A percentile compares a stretch with the other conserved stretches of the same genome.
phyloP scores from a whole-genome alignment of 2,329 filamentous ascomycete species.

The Furcasterigmium furcatum region DNA sequence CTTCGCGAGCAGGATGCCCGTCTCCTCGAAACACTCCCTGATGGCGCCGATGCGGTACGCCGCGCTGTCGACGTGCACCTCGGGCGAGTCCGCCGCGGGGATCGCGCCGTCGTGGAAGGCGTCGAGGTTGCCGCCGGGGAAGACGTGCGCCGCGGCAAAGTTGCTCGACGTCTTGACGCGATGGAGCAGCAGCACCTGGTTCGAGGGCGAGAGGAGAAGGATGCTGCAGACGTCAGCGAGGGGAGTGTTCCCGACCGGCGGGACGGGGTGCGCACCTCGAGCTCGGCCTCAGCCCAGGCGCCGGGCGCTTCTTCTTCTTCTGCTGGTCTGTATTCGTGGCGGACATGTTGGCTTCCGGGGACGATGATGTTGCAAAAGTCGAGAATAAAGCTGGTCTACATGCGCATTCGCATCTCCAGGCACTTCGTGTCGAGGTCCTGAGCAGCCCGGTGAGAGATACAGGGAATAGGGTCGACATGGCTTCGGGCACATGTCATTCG shows the following conservation, averaged over 20 bases:
- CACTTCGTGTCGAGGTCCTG: no score
- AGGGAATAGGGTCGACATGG: no score
- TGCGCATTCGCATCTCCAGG: no score
- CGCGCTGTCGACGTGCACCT: conserved; percentile 65
- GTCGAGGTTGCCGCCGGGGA: conserved; percentile 86
- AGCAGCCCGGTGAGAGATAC: no score
- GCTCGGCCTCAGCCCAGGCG: conserved; percentile 56
- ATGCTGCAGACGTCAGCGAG: conserved; percentile 36
- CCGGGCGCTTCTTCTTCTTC: conserved; percentile 18
- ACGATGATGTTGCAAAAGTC: neutral
- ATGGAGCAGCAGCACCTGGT: conserved; percentile 85
- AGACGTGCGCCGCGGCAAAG: conserved; percentile 91
- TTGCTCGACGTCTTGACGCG: conserved; percentile 78
- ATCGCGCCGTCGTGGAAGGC: conserved; percentile 68
- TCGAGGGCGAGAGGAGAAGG: conserved; percentile 78
- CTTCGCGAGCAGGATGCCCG: conserved; percentile 78
- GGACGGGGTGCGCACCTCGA: conserved; percentile 45
- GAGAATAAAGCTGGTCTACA: no score
- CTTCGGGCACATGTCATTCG: no score
- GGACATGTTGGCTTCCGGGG: conserved; percentile 7
- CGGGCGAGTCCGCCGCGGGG: conserved; percentile 39
- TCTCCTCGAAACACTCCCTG: conserved; percentile 93
- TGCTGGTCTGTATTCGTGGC: conserved; percentile 7
- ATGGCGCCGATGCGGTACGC: conserved; percentile 82
- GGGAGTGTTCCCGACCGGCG: neutral